A percentile compares a stretch with the other conserved stretches of the same genome.
Evolutionary conservation across 352 stramenopile genomes (phyloP).

Genomic region (Phytophthora cryptogea): DNA sequence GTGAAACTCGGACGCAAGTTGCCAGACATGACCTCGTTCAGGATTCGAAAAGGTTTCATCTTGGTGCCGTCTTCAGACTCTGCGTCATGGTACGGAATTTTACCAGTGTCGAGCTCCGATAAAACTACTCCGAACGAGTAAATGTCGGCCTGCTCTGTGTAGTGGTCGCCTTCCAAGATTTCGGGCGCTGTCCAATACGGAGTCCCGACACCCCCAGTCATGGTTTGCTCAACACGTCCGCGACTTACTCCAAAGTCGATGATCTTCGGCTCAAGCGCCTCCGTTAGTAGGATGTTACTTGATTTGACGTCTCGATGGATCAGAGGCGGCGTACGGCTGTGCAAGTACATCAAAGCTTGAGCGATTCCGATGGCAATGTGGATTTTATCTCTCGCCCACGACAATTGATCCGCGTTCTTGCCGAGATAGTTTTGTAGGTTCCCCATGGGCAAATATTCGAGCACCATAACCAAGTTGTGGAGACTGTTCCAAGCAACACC

Average conservation of each 20-base stretch:
- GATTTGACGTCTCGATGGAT: conserved; percentile 35
- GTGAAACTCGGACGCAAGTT: conserved; percentile 45
- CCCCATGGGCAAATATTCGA: conserved; percentile 27
- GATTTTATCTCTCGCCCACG: conserved; percentile 38
- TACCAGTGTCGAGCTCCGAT: conserved; percentile 43
- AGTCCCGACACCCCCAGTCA: conserved; percentile 78
- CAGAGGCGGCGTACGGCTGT: conserved; percentile 22
- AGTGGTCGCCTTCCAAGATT: conserved; percentile 53
- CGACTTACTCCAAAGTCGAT: conserved; percentile 81
- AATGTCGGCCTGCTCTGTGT: conserved; percentile 64
- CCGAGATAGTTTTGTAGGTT: conserved; percentile 23
- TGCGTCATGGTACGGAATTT: conserved; percentile 33
- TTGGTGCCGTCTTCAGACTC: conserved; percentile 18
- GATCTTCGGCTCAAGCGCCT: conserved; percentile 58
- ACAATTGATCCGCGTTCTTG: conserved; percentile 16
- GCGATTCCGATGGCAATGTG: conserved; percentile 27
- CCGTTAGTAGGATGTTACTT: conserved; percentile 73
- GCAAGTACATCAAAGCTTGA: conserved; percentile 32
- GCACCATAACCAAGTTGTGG: conserved; percentile 33
- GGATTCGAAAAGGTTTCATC: conserved; percentile 37
- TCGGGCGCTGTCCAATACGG: conserved; percentile 83
- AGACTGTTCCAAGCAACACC: conserved; percentile 50
- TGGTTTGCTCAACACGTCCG: conserved; percentile 8
- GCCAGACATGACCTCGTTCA: conserved; percentile 45
- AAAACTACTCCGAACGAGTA: conserved; percentile 70